phyloP scores from a whole-genome alignment of 768 basidiomycete species.

The Mycena pura region DNA sequence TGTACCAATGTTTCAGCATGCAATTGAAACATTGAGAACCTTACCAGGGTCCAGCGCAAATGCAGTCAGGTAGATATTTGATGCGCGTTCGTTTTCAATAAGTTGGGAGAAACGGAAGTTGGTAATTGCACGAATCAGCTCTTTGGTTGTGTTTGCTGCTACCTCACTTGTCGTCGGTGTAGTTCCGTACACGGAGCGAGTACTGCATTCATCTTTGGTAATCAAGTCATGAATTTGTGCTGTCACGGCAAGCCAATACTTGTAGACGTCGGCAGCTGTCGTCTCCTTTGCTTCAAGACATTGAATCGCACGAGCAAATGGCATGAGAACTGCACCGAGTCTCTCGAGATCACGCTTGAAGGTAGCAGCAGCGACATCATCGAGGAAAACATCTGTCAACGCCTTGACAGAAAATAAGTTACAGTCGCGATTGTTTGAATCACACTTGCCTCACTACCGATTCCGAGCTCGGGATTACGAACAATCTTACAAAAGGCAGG shows the following conservation, averaged over 20 bases:
- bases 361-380: slow-evolving; percentile 7
- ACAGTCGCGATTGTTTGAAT: not conserved
- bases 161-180: not conserved
- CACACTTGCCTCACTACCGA: slow-evolving; percentile 8
- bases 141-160: not conserved
- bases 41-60: slow-evolving; percentile 7
- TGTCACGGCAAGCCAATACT: slow-evolving; percentile 29
- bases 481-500: slow-evolving; percentile 24
- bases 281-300: slow-evolving; percentile 28
- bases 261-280: slow-evolving; percentile 27
- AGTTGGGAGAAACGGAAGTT: not conserved
- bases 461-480: slow-evolving; percentile 10
- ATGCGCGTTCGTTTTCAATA: not conserved
- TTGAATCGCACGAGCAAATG: slow-evolving; percentile 27
- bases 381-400: slow-evolving; percentile 9
- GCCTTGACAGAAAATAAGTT: not conserved
- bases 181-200: too few species aligned
- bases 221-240: not conserved
- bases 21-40: not conserved
- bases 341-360: slow-evolving; percentile 13
- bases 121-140: not conserved
- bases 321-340: slow-evolving; percentile 22
- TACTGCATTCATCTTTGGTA: too few species aligned
- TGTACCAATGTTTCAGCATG: not conserved
- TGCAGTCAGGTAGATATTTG: slow-evolving; percentile 4